A percentile compares a stretch with the other conserved stretches of the same genome.
These are phyloP conservation scores for Neurospora sp. DNA, from an alignment of 2,329 filamentous ascomycete genomes.

Conservation along the genomic window DNA sequence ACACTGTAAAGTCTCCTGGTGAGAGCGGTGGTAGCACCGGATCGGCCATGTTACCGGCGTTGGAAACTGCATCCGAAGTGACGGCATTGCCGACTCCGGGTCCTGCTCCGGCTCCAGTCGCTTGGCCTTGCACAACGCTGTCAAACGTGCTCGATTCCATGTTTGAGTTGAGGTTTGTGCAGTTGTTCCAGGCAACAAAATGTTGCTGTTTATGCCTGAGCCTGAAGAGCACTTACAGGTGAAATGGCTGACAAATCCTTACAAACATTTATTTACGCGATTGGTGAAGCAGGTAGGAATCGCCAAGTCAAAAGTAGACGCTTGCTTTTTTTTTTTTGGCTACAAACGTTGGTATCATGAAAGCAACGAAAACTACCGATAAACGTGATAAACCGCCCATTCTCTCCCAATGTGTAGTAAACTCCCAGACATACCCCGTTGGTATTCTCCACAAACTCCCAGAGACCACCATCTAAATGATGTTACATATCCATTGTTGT, in stretches of 20 bases:
- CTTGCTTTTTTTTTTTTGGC: background rate
- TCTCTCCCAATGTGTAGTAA: background rate
- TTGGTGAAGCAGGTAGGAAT: background rate
- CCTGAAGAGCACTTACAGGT: background rate
- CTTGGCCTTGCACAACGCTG: background rate
- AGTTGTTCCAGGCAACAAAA: background rate
- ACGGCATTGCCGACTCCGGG: constrained; percentile 1
- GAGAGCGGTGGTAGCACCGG: constrained; percentile 49
- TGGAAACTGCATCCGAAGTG: background rate
- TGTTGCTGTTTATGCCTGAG: background rate
- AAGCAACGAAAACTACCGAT: background rate
- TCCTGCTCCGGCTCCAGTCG: constrained; percentile 6
- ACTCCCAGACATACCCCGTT: background rate
- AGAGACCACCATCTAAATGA: background rate
- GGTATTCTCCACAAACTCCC: background rate
- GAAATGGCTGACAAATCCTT: background rate
- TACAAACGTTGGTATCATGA: background rate
- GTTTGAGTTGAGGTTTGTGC: background rate
- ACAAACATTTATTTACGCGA: background rate
- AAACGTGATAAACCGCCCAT: background rate
- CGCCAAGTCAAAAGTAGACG: background rate
- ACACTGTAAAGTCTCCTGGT: constrained; percentile 54
- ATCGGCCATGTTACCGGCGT: background rate
- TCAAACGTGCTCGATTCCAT: background rate
- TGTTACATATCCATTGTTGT: background rate